Percentiles rank a stretch among this genome's conserved stretches.
Conservation (phyloP, 2,329 filamentous ascomycete genomes). For the Hansfordia pulvinata region DNA sequence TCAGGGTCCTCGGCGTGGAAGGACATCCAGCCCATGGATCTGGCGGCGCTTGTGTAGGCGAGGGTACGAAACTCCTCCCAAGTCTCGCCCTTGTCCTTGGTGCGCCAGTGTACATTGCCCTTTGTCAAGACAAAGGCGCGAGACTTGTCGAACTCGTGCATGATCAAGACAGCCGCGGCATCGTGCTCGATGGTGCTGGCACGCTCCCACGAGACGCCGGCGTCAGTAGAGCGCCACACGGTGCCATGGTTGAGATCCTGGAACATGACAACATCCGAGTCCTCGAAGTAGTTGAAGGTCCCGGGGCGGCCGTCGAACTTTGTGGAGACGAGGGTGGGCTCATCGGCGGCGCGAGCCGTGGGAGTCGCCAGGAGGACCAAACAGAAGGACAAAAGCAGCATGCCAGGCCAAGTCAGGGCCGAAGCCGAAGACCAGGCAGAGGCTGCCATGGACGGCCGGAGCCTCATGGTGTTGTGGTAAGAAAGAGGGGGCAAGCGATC, state of each 20-base stretch:
- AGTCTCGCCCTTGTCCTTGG: conserved; percentile 65
- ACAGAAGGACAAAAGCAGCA: too few relatives aligned
- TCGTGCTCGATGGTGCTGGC: conserved; percentile 52
- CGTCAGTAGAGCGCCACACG: conserved; percentile 68
- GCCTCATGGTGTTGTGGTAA: conserved; percentile 38
- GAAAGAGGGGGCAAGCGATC: conserved; percentile 23
- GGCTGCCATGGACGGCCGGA: conserved; percentile 29
- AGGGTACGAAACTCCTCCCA: conserved; percentile 65
- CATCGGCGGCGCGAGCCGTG: conserved; percentile 38
- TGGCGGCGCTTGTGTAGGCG: conserved; percentile 38
- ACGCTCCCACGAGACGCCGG: conserved; percentile 62
- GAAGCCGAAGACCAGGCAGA: conserved; percentile 26
- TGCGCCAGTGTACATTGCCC: conserved; percentile 64
- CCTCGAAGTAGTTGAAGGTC: conserved; percentile 80
- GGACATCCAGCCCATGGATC: conserved; percentile 35
- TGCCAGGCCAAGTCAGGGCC: conserved; percentile 6
- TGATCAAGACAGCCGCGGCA: conserved; percentile 47
- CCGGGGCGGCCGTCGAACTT: conserved; percentile 53
- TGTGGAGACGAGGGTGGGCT: conserved; percentile 51
- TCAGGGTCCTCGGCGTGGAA: conserved; percentile 79
- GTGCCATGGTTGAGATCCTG: conserved; percentile 50
- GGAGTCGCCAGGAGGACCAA: conserved; percentile 24
- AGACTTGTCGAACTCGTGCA: conserved; percentile 66
- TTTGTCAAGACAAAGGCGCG: conserved; percentile 71
- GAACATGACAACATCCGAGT: conserved; percentile 69